Base-by-base conservation (phyloP, 352 stramenopile genomes). In the Hyaloperonospora brassicae region DNA sequence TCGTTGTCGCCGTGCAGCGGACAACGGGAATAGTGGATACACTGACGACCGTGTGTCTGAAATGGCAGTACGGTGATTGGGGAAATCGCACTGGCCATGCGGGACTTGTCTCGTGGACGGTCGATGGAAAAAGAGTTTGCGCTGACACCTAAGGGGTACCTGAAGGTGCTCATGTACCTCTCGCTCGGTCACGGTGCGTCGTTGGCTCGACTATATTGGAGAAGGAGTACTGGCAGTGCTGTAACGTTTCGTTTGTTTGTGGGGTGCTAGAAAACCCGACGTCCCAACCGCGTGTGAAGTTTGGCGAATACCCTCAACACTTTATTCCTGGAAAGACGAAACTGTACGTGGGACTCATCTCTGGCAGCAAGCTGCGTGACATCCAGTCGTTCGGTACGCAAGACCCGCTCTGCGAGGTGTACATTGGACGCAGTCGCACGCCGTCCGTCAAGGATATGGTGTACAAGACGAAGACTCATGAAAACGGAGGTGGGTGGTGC, bases 71-170 rank as follows among this genome's bases (percentile, higher is more conserved):
- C 84, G 23, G 64, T 72, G 36, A 89, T 89, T 42, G 79, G 79
- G 25, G 77, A 89, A 47, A 72, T 79, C n/a, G 68, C 75, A 23
- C 44, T 89, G n/a, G 66, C 79, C 14, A 61, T 89, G 62, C 66
- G 76, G 25, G 79, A 89, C 43, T 60, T 89, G 38, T 86, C 79
- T 6, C 76, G 79, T 25, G 79, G 79, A 35, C 74, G 76, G 22
- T 86, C 76, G 17, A 87, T 89, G 70, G 76, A 89, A 52, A 87
- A 87, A 57, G 76, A 89, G 64, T 86, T 87, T 43, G 79, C 74
- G 44, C 46, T 89, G 34, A 79, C 75, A 17, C 79, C 79, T 17
- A 73, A 84, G 61, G 79, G 79, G 0, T 89, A 81, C 52, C 36
- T 89, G 23, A 79, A 79, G 45, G 70, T 89, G 47, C 57, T 79